phyloP scores from a whole-genome alignment of 148 eudicot species.

The Camellia sinensis region DNA sequence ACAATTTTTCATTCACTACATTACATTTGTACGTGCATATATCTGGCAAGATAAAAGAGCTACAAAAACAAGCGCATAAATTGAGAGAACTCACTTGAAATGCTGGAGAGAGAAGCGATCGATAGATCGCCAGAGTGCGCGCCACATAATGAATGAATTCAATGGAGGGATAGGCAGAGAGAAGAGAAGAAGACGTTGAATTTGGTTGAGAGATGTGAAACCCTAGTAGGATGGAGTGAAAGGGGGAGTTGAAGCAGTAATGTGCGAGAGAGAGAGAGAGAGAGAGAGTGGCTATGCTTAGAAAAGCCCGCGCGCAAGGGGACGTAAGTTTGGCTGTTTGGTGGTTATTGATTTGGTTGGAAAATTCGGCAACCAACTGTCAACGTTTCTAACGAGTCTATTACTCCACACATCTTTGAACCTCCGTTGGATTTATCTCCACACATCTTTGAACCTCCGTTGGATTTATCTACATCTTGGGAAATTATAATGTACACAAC shows the following conservation, averaged over 20 bases:
- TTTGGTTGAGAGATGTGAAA: background rate
- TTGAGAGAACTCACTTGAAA: conserved; percentile 33
- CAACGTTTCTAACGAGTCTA: background rate
- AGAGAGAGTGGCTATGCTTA: background rate
- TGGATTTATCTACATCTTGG: too few relatives aligned
- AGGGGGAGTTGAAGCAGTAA: background rate
- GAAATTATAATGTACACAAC: too few relatives aligned
- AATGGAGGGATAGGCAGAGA: background rate
- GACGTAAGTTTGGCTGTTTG: conserved; percentile 1
- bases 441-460: too few relatives aligned
- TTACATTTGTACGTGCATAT: background rate
- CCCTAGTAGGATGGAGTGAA: background rate
- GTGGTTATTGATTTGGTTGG: background rate
- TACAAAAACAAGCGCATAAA: background rate
- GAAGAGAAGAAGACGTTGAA: background rate
- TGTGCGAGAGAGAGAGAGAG: background rate
- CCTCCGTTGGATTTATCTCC: too few relatives aligned
- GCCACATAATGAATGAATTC: conserved; percentile 34
- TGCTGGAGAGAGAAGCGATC: conserved; percentile 56
- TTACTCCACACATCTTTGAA: too few relatives aligned
- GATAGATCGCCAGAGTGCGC: conserved; percentile 47
- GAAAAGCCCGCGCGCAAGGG: conserved; percentile 3
- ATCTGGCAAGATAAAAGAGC: background rate
- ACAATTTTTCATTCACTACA: background rate
- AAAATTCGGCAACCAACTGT: background rate